A percentile compares a stretch with the other conserved stretches of the same genome.
Evolutionary conservation across 106 monocot species (phyloP).

Genomic region (Cymbidium sinense): DNA sequence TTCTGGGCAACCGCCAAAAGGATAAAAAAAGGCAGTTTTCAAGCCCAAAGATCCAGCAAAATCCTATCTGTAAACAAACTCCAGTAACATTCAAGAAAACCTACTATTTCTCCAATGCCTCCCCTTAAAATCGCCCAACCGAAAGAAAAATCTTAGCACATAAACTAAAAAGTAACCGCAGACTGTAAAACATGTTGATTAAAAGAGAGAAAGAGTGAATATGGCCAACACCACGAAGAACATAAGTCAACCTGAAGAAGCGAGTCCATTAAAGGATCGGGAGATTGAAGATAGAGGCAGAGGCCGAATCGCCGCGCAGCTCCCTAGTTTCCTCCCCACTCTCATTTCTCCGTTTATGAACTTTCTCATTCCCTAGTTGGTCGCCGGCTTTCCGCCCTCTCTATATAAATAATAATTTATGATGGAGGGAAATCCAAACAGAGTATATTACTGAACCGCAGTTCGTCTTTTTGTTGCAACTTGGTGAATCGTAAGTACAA

Average conservation of each 20-base stretch:
- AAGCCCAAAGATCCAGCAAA: not conserved
- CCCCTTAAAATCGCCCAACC: not conserved
- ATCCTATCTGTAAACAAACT: no score
- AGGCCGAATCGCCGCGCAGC: conserved; percentile 27
- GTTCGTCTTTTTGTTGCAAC: not conserved
- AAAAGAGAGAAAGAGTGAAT: not conserved
- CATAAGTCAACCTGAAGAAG: conserved; percentile 13
- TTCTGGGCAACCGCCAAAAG: not conserved
- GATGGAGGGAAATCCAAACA: not conserved
- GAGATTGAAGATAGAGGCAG: conserved; percentile 25
- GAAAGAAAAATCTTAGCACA: not conserved
- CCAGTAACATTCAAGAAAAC: no score
- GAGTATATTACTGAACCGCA: not conserved
- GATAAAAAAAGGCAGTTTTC: no score
- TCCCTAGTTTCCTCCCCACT: conserved; percentile 10
- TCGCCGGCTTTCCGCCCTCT: not conserved
- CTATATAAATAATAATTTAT: not conserved
- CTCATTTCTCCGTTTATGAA: conserved; percentile 6
- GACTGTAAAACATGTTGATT: not conserved
- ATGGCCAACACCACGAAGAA: no score
- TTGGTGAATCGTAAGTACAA: not conserved
- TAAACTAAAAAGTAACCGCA: not conserved
- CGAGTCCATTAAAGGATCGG: conserved; percentile 19
- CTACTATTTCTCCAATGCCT: not conserved
- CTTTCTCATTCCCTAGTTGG: not conserved